These are phyloP conservation scores for Thelonectria rubi DNA, from an alignment of 2,329 filamentous ascomycete species.

Conservation along the genomic window DNA sequence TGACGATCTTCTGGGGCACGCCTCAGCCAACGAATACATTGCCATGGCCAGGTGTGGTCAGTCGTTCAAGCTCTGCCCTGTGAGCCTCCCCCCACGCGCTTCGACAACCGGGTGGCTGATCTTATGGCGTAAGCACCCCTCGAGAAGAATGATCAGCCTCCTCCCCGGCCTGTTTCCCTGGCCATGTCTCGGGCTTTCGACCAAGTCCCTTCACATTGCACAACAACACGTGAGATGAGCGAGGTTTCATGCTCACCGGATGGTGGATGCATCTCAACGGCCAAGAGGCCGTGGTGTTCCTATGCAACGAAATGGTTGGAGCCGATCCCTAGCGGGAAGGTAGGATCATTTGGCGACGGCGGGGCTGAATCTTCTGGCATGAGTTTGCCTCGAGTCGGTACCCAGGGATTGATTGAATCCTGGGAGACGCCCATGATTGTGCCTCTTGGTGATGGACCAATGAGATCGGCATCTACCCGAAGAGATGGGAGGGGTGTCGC, in stretches of 20 bases:
- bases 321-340: conserved; percentile 23
- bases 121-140: conserved; percentile 29
- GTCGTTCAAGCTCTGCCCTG: conserved; percentile 36
- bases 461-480: conserved; percentile 44
- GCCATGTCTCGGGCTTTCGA: conserved; percentile 39
- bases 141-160: conserved; percentile 34
- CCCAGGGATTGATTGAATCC: conserved; percentile 19
- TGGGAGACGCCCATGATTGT: conserved; percentile 31
- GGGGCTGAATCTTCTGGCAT: conserved; percentile 28
- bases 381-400: conserved; percentile 26
- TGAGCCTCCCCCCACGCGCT: conserved; percentile 31
- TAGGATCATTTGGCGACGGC: conserved; percentile 27
- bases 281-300: conserved; percentile 30
- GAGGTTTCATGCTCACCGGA: conserved; percentile 42
- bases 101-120: conserved; percentile 35
- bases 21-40: conserved; percentile 31
- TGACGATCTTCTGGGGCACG: conserved; percentile 33
- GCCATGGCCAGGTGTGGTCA: conserved; percentile 27
- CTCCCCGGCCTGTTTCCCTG: conserved; percentile 35
- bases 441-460: conserved; percentile 39
- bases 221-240: conserved; percentile 41
- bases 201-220: conserved; percentile 33
- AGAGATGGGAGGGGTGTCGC: conserved; percentile 36
- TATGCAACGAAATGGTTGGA: conserved; percentile 26
- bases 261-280: conserved; percentile 39